These are phyloP conservation scores for Candida andamanensis DNA, from an alignment of 805 yeast species.

Conservation along the genomic window DNA sequence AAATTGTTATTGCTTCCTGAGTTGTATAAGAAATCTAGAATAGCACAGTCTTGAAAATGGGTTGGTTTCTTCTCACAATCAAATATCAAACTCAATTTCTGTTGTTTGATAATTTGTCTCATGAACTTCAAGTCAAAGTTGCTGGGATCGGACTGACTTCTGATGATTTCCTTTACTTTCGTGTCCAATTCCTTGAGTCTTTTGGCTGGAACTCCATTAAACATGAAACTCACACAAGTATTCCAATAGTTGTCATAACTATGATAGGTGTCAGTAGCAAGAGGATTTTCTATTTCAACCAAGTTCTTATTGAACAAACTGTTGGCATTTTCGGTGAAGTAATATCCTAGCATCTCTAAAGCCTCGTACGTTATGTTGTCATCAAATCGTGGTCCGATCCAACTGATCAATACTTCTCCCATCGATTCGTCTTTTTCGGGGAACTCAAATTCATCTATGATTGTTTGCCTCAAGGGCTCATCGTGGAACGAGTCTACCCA, in stretches of 20 bases:
- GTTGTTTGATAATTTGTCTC: conserved; percentile 62
- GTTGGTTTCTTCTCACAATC: conserved; percentile 61
- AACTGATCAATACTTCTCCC: conserved; percentile 68
- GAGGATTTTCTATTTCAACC: conserved; percentile 78
- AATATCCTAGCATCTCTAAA: conserved; percentile 62
- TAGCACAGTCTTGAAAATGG: conserved; percentile 59
- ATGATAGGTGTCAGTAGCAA: conserved; percentile 65
- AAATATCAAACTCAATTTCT: conserved; percentile 54
- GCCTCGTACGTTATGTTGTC: conserved; percentile 59
- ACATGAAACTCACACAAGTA: conserved; percentile 51
- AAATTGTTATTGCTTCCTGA: conserved; percentile 55
- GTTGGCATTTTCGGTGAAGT: conserved; percentile 71
- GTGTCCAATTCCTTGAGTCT: conserved; percentile 49
- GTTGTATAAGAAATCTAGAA: conserved; percentile 79
- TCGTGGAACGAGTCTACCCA: conserved; percentile 65
- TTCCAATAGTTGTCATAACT: conserved; percentile 70
- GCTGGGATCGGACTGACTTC: conserved; percentile 43
- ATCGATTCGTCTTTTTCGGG: conserved; percentile 86
- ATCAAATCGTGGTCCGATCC: conserved; percentile 72
- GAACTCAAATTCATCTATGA: conserved; percentile 57
- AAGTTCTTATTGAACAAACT: conserved; percentile 67
- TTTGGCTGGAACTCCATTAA: conserved; percentile 75
- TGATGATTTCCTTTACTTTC: conserved; percentile 46
- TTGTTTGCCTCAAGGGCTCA: conserved; percentile 33
- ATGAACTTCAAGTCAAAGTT: conserved; percentile 62